Percentiles rank a stretch among this genome's conserved stretches.
phyloP scores from a whole-genome alignment of 2,329 filamentous ascomycete species.

The Xylaria sp. region DNA sequence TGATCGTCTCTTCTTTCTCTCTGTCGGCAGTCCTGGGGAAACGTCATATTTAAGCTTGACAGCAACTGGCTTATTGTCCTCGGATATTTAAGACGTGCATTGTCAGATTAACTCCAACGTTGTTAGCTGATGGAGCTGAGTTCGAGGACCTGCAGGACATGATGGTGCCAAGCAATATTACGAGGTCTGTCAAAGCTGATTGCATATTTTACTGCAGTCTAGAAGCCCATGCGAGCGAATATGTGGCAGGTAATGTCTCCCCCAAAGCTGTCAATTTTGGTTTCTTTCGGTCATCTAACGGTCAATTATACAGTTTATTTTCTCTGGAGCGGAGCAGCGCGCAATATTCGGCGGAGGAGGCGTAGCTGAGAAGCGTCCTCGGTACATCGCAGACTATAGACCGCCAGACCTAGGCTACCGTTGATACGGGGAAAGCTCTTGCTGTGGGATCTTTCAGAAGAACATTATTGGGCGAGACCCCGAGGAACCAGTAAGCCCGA shows the following conservation, averaged over 20 bases:
- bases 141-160: conserved; percentile 14
- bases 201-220: conserved; percentile 39
- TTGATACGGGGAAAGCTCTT: background rate
- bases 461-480: conserved; percentile 26
- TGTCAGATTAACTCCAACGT: conserved; percentile 20
- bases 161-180: conserved; percentile 20
- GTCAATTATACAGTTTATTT: conserved; percentile 5
- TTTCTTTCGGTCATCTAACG: background rate
- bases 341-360: conserved; percentile 12
- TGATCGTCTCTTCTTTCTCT: conserved; percentile 2
- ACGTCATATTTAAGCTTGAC: conserved; percentile 33
- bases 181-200: conserved; percentile 24
- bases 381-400: conserved; percentile 3
- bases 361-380: conserved; percentile 21
- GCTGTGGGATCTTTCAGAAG: background rate
- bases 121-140: conserved; percentile 25
- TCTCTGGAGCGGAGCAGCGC: conserved; percentile 9
- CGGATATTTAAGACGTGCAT: background rate
- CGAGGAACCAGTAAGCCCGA: conserved; percentile 24
- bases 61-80: background rate
- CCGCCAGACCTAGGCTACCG: background rate
- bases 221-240: conserved; percentile 15
- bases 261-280: conserved; percentile 7
- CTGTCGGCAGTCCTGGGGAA: conserved; percentile 1
- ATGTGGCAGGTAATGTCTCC: conserved; percentile 1